phyloP scores from a whole-genome alignment of 2,329 filamentous ascomycete genomes.

The Talaromyces rugulosus region DNA sequence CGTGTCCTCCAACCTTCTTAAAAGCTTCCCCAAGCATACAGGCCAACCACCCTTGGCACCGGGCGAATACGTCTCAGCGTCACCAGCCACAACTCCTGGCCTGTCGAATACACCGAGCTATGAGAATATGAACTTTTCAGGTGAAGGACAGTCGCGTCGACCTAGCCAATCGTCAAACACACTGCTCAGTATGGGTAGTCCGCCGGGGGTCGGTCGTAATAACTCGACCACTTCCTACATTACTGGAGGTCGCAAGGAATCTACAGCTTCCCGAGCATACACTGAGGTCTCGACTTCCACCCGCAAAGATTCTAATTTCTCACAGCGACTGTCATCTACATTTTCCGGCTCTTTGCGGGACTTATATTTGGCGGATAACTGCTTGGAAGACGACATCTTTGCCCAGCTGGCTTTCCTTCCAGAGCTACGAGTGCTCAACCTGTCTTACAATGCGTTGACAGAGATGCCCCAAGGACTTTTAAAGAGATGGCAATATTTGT shows the following conservation, averaged over 20 bases:
- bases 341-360: constrained; percentile 83
- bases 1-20: constrained; percentile 88
- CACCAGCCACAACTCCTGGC: constrained; percentile 43
- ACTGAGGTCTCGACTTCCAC: constrained; percentile 56
- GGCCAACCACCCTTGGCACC: constrained; percentile 63
- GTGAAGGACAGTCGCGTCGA: constrained; percentile 62
- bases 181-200: constrained; percentile 65
- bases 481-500: constrained; percentile 81
- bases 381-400: constrained; percentile 90
- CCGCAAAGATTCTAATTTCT: constrained; percentile 85
- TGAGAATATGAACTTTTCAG: constrained; percentile 69
- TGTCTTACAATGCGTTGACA: constrained; percentile 91
- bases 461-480: constrained; percentile 88
- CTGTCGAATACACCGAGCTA: constrained; percentile 64
- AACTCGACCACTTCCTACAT: constrained; percentile 79
- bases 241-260: constrained; percentile 78
- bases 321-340: constrained; percentile 73
- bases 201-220: constrained; percentile 61
- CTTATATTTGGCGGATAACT: constrained; percentile 87
- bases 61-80: constrained; percentile 37
- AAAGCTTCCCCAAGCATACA: constrained; percentile 80
- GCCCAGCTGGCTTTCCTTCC: constrained; percentile 79
- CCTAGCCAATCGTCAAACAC: constrained; percentile 81
- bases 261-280: constrained; percentile 66
- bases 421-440: constrained; percentile 82